Evolutionary conservation across 148 eudicot species (phyloP).

Genomic region (Cornus suecica): DNA sequence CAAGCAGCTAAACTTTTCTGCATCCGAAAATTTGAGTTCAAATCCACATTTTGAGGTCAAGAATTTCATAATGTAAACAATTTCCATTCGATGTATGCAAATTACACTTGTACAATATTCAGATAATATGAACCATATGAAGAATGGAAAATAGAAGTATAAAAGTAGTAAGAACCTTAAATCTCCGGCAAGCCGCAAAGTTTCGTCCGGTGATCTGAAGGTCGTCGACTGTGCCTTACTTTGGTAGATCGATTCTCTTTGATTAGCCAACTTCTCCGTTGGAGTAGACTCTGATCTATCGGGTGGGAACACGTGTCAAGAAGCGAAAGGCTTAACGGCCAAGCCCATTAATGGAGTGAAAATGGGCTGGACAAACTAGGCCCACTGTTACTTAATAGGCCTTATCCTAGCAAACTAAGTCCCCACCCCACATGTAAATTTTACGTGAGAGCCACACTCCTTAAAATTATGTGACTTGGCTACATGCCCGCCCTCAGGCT

Average conservation of each 20-base stretch:
- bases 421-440: no score
- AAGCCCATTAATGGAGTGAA: neutral
- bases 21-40: slow-evolving; percentile 1
- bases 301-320: neutral
- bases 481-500: no score
- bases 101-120: neutral
- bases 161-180: neutral
- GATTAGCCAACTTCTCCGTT: no score
- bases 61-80: neutral
- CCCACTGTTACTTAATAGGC: no score
- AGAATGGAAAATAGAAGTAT: no score
- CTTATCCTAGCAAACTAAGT: no score
- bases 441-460: no score
- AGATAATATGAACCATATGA: neutral
- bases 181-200: slow-evolving; percentile 5
- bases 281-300: no score
- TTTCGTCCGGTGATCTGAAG: neutral
- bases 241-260: neutral
- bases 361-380: no score
- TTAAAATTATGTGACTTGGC: no score
- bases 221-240: neutral
- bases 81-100: neutral
- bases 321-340: neutral
- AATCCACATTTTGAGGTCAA: neutral
- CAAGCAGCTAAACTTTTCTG: slow-evolving; percentile 10